A percentile compares a stretch with the other conserved stretches of the same genome.
Evolutionary conservation across 2,329 filamentous ascomycete species (phyloP).

Genomic region (Verticillium nonalfalfae): DNA sequence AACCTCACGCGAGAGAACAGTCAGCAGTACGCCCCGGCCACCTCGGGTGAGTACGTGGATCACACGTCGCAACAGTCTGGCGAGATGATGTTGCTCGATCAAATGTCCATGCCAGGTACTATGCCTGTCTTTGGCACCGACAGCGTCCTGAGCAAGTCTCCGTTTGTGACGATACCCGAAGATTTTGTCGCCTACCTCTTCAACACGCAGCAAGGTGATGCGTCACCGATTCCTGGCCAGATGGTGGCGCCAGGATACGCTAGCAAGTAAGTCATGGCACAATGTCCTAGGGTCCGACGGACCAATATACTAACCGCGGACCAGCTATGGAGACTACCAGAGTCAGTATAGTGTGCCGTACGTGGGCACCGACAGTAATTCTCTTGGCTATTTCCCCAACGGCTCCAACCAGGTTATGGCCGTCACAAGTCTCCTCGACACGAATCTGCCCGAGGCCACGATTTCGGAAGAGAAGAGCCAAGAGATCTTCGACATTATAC

Average conservation of each 20-base stretch:
- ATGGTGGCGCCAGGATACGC: slow-evolving; percentile 37
- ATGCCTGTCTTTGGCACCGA: slow-evolving; percentile 86
- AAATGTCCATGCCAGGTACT: slow-evolving; percentile 58
- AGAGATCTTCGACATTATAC: slow-evolving; percentile 77
- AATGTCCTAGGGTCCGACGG: not conserved
- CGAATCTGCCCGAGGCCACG: slow-evolving; percentile 69
- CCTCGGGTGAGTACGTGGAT: slow-evolving; percentile 39
- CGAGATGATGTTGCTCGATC: slow-evolving; percentile 55
- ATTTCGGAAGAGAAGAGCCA: slow-evolving; percentile 84
- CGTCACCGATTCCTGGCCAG: slow-evolving; percentile 41
- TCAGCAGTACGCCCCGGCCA: slow-evolving; percentile 28
- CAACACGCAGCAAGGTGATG: slow-evolving; percentile 56
- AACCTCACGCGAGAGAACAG: slow-evolving; percentile 21
- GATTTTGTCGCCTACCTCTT: slow-evolving; percentile 85
- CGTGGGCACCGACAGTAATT: slow-evolving; percentile 37
- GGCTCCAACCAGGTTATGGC: slow-evolving; percentile 77
- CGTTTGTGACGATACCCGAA: slow-evolving; percentile 75
- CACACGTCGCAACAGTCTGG: slow-evolving; percentile 32
- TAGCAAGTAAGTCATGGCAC: slow-evolving; percentile 8
- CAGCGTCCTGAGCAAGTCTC: slow-evolving; percentile 72
- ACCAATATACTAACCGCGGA: too few relatives aligned
- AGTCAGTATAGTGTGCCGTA: slow-evolving; percentile 44
- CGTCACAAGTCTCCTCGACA: slow-evolving; percentile 77
- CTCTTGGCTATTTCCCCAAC: slow-evolving; percentile 52
- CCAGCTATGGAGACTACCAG: slow-evolving; percentile 47